phyloP scores from a whole-genome alignment of 1,284 basidiomycete species.

The Caloboletus inedulis region DNA sequence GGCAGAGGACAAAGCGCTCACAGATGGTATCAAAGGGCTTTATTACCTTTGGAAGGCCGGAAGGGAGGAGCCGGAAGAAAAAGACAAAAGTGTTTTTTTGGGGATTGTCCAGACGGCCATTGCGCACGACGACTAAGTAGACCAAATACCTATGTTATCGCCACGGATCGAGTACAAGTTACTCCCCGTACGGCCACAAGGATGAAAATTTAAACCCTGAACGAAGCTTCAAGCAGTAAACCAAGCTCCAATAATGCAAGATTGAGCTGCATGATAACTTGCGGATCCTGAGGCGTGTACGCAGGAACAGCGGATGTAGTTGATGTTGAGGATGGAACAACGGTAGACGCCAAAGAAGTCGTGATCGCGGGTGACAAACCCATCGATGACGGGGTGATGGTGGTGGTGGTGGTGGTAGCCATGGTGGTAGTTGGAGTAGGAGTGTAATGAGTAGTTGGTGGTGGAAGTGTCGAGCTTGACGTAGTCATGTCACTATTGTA shows the following conservation, averaged over 20 bases:
- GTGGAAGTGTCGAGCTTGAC: conserved; percentile 18
- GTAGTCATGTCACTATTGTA: conserved; percentile 27
- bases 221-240: conserved; percentile 18
- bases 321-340: conserved; percentile 11
- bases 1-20: conserved; percentile 18
- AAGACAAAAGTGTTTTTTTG: conserved; percentile 22
- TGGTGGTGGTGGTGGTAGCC: conserved; percentile 1
- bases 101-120: conserved; percentile 29
- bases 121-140: conserved; percentile 19
- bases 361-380: conserved; percentile 7
- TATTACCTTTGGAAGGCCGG: conserved; percentile 31
- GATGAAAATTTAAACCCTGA: conserved; percentile 2
- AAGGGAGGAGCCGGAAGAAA: conserved; percentile 13
- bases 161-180: background rate
- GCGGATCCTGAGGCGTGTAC: conserved; percentile 16
- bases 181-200: background rate
- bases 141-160: conserved; percentile 1
- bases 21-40: conserved; percentile 35
- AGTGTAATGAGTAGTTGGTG: conserved; percentile 10
- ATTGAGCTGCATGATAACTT: conserved; percentile 24
- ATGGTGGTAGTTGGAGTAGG: conserved; percentile 6
- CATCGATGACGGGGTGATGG: conserved; percentile 1
- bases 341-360: conserved; percentile 9
- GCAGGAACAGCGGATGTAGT: conserved; percentile 11
- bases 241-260: conserved; percentile 28